Conservation (phyloP, 2,329 filamentous ascomycete species). For the Ophiostoma sp. region DNA sequence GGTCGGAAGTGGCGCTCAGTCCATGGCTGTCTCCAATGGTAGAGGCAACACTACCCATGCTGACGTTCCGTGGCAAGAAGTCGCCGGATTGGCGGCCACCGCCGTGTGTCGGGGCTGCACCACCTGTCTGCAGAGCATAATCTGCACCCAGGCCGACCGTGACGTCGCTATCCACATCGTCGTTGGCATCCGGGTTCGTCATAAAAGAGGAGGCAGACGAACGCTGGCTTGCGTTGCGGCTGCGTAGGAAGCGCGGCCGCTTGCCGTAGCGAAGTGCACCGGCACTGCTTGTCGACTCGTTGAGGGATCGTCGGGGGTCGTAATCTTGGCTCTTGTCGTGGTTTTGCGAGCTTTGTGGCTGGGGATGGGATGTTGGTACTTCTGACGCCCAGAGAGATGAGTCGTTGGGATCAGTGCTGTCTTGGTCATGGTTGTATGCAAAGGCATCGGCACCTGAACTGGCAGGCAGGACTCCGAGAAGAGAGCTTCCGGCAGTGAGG, state of each 20-base stretch:
- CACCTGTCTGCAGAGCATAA: slow-evolving; percentile 76
- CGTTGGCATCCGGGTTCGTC: slow-evolving; percentile 49
- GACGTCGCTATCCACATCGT: slow-evolving; percentile 66
- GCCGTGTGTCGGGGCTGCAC: slow-evolving; percentile 57
- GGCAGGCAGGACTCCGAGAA: not conserved
- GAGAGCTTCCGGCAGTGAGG: not conserved
- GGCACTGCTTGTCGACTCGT: slow-evolving; percentile 15
- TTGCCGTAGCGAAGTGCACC: slow-evolving; percentile 43
- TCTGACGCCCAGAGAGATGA: slow-evolving; percentile 3
- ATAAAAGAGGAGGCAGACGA: slow-evolving; percentile 57
- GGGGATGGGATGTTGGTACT: not conserved
- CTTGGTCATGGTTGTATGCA: not conserved
- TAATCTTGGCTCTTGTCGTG: not conserved
- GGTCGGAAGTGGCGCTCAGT: slow-evolving; percentile 27
- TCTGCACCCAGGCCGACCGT: slow-evolving; percentile 65
- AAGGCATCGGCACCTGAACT: not conserved
- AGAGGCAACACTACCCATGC: slow-evolving; percentile 84
- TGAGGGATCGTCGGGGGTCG: slow-evolving; percentile 30
- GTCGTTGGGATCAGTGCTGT: not conserved
- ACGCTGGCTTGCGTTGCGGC: slow-evolving; percentile 52
- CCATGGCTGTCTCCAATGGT: slow-evolving; percentile 56
- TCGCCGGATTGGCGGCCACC: slow-evolving; percentile 49
- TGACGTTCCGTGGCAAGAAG: slow-evolving; percentile 67
- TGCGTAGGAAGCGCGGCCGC: slow-evolving; percentile 54
- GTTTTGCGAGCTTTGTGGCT: not conserved